Base-by-base conservation (phyloP, 768 basidiomycete species). In the Gymnopilus dilepis region DNA sequence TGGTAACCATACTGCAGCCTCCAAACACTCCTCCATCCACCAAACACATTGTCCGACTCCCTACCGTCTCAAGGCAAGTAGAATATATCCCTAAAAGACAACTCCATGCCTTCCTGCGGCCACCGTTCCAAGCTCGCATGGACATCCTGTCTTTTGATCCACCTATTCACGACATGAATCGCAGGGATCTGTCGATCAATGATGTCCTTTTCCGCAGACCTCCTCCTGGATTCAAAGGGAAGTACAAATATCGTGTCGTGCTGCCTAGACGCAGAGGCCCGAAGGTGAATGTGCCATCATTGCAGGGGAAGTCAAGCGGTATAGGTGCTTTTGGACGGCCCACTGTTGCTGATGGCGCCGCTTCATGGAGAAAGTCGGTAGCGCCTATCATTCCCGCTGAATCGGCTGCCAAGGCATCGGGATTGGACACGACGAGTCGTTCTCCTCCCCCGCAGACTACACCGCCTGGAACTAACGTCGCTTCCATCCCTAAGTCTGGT, bases 131-230 rank as follows among this genome's bases (percentile, higher is more conserved):
- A 26, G 67, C 83, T 28, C 84, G 88, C 42, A 81, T 84, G 75
- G 91, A 93, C 56, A 82, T 87, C 26, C 76, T 90, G 28, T 88
- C 89, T 2, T 91, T 88, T 74, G 84, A 86, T 31, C 91, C 92
- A 54, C 88, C 89, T 17, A 80, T 89, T 13, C 83, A 84, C 58
- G 86, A 84, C 50, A 88, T 88, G 85, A 83, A 66, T 55, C 82
- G 76, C 42, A 78, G 83, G 48, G 88, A 89, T 59, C 78, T 89
- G 47, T 85, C 85, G 19, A 59, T 91, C 40, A 88, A 90, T 65
- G 86, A 89, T 28, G 70, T 88, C 38, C 73, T 94, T 34, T 90
- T 92, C 73, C 80, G 73, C 59, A 82, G 77, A 62, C 77, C 80
- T 15, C 65, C 63, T 21, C 55, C 67, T 9, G 67, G 65, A 8